A percentile compares a stretch with the other conserved stretches of the same genome.
Conservation (phyloP, 1,284 basidiomycete species). For the Caloboletus firmus region DNA sequence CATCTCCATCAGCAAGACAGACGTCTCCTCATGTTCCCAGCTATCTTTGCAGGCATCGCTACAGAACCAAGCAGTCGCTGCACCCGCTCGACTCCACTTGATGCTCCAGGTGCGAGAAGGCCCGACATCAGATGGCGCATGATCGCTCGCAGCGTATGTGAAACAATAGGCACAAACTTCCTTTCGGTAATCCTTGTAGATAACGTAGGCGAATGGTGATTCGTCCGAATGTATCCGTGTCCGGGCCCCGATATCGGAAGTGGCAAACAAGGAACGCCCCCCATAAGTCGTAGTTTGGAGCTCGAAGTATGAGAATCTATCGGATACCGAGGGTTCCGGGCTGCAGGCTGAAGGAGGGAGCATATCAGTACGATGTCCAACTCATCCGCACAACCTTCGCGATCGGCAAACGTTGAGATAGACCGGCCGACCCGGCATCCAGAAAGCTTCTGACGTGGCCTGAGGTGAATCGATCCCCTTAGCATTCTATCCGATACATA, state of each 20-base stretch:
- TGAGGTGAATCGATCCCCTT: not conserved
- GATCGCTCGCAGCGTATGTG: constrained; percentile 52
- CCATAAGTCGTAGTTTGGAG: constrained; percentile 43
- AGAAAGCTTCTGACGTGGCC: not conserved
- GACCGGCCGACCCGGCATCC: not conserved
- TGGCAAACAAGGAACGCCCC: constrained; percentile 55
- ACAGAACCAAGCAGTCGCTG: constrained; percentile 56
- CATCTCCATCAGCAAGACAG: constrained; percentile 33
- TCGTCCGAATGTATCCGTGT: constrained; percentile 44
- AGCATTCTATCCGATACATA: too few relatives aligned
- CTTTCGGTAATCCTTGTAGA: constrained; percentile 56
- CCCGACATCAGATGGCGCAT: constrained; percentile 12
- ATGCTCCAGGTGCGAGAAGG: constrained; percentile 43
- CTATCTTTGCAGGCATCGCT: constrained; percentile 43
- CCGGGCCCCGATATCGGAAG: constrained; percentile 39
- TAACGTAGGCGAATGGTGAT: constrained; percentile 48
- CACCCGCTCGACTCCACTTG: constrained; percentile 34
- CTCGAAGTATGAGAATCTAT: constrained; percentile 12
- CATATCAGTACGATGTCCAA: constrained; percentile 9
- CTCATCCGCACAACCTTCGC: not conserved
- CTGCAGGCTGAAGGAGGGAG: not conserved
- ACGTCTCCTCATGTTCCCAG: constrained; percentile 42
- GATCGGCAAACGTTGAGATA: not conserved
- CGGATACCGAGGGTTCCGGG: not conserved
- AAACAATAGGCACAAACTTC: constrained; percentile 67